Percentiles rank a stretch among this genome's conserved stretches.
phyloP scores from a whole-genome alignment of 1,284 basidiomycete genomes.

The Quambalaria eucalypti region DNA sequence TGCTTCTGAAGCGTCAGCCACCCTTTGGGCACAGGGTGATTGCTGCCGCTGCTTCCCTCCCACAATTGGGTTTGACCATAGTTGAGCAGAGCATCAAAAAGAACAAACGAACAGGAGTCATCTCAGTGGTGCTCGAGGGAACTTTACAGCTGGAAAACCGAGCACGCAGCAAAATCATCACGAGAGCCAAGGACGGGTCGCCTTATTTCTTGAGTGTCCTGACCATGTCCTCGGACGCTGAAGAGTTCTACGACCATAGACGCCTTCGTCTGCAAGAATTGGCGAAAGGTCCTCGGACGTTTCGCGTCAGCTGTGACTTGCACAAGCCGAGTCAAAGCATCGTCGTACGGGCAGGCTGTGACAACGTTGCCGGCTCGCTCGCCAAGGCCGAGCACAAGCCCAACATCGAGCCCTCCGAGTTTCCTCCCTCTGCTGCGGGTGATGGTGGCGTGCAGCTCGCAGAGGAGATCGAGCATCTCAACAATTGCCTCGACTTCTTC shows the following conservation, averaged over 20 bases:
- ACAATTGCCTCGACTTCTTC: constrained; percentile 4
- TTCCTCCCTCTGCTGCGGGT: not conserved
- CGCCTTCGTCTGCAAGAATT: constrained; percentile 16
- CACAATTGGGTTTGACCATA: constrained; percentile 13
- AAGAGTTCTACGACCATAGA: constrained; percentile 8
- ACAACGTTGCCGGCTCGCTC: constrained; percentile 18
- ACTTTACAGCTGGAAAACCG: not conserved
- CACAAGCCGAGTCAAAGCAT: constrained; percentile 35
- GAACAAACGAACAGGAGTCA: too few species aligned
- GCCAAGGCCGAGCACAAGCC: constrained; percentile 18
- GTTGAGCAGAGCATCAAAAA: not conserved
- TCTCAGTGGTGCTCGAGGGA: constrained; percentile 3
- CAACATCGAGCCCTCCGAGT: not conserved
- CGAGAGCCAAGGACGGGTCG: constrained; percentile 13
- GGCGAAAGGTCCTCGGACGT: constrained; percentile 23
- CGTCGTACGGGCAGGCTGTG: constrained; percentile 18
- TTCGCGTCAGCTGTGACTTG: constrained; percentile 26
- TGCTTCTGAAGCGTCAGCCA: constrained; percentile 28
- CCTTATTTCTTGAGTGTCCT: constrained; percentile 6
- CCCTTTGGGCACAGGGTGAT: constrained; percentile 27
- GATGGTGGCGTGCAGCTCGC: not conserved
- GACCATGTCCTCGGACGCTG: not conserved
- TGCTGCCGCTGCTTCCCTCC: constrained; percentile 16
- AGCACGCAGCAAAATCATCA: constrained; percentile 5
- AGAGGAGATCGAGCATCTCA: constrained; percentile 1